Evolutionary conservation across 768 basidiomycete species (phyloP), one percentile per base, ranked within the genome.

Genomic region (Agrocybe pediades): DNA sequence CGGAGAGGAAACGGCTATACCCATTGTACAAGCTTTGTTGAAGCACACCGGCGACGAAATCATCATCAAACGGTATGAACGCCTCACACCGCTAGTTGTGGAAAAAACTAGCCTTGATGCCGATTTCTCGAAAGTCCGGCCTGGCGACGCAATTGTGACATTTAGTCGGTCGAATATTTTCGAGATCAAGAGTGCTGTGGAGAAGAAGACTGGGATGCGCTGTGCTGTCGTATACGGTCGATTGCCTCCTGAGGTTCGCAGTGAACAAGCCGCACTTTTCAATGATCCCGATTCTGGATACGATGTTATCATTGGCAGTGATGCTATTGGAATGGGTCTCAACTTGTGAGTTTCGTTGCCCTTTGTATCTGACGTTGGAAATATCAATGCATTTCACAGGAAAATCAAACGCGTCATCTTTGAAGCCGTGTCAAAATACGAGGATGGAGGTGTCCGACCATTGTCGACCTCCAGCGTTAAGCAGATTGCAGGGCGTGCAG

Each of bases 311-410:
- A 84, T 98, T 16, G 96, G 92, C 1, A 95, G 91, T 61, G 97
- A 99, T 64, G 94, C 95, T 0, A 87, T 98, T 45, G 95, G 97
- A 1, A 95, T 99, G 94, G 97, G 97, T 0, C 78, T 99, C 19
- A 98, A 99, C 65, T 71, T 99, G 97, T 98, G 68, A 41, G 90
- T 74, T 30, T 8, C 43, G 48, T 60, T 23, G 0, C 33, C 21
- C 8, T 44, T 1, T 21, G n/a, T 29, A 7, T 40, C 6, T 7
- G 48, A 53, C 26, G 55, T 26, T 13, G 30, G n/a, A 9, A 36
- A 2, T 40, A 33, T 42, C 24, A 43, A 39, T 27, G 55, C 33
- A 19, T 21, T 29, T 17, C 3, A 36, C n/a, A 98, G 95, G 29
- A 95, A 93, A 78, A 98, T 98, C 71, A 87, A 87, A 54, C 87